phyloP scores from a whole-genome alignment of 352 stramenopile species.

The Globisporangium recalcitrans region DNA sequence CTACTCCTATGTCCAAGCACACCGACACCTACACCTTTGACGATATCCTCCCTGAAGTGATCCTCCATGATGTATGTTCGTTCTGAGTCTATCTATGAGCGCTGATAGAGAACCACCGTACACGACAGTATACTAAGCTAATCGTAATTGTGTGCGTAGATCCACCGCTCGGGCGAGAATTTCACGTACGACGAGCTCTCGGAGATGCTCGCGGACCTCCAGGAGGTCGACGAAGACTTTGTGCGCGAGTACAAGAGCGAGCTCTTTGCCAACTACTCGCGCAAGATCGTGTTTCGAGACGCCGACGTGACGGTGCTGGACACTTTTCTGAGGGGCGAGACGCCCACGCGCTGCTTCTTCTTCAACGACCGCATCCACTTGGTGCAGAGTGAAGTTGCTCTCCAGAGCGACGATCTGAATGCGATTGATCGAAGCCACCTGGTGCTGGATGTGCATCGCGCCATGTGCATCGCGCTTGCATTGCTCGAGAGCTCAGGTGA shows the following conservation, averaged over 20 bases:
- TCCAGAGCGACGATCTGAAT: conserved; percentile 23
- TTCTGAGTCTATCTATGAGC: too few relatives aligned
- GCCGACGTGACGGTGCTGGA: conserved; percentile 61
- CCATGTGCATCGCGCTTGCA: conserved; percentile 38
- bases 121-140: too few relatives aligned
- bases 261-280: conserved; percentile 50
- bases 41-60: conserved; percentile 50
- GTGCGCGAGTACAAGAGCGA: conserved; percentile 52
- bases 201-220: conserved; percentile 51
- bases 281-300: conserved; percentile 44
- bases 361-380: conserved; percentile 72
- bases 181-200: conserved; percentile 65
- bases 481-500: conserved; percentile 14
- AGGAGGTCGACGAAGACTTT: conserved; percentile 50
- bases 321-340: conserved; percentile 31
- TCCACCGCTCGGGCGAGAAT: conserved; percentile 70
- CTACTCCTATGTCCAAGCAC: not conserved
- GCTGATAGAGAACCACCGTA: too few relatives aligned
- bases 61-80: conserved; percentile 55
- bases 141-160: conserved; percentile 31
- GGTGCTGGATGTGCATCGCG: conserved; percentile 65
- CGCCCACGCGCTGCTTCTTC: conserved; percentile 54
- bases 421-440: conserved; percentile 39
- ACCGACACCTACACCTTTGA: conserved; percentile 27
- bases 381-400: conserved; percentile 62